Conservation (phyloP, 1,284 basidiomycete genomes). For the Pascua sp. region DNA sequence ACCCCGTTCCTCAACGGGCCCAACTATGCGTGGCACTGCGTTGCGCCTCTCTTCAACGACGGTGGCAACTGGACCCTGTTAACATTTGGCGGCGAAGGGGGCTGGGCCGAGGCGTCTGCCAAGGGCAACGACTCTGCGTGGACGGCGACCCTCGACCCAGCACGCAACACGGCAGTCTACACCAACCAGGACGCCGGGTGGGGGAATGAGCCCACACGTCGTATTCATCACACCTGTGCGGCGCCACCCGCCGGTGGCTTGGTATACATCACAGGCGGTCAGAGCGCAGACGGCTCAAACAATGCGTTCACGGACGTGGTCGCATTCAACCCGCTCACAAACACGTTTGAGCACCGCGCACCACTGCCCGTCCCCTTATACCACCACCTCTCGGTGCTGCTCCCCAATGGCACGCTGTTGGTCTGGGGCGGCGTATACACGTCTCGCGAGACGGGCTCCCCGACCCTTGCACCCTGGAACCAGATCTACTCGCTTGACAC, state of each 20-base stretch:
- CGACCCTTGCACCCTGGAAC: conserved; percentile 57
- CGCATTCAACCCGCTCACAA: conserved; percentile 57
- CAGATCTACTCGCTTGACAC: conserved; percentile 66
- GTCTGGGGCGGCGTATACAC: conserved; percentile 69
- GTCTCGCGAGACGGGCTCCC: conserved; percentile 40
- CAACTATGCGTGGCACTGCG: conserved; percentile 71
- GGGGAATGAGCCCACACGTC: conserved; percentile 65
- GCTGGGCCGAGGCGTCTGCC: conserved; percentile 54
- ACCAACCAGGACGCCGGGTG: conserved; percentile 56
- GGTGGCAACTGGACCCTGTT: conserved; percentile 50
- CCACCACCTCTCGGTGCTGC: conserved; percentile 66
- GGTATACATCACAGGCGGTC: conserved; percentile 69
- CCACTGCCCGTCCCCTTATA: conserved; percentile 63
- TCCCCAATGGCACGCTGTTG: conserved; percentile 65
- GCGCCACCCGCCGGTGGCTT: conserved; percentile 52
- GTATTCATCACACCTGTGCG: conserved; percentile 65
- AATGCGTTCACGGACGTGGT: conserved; percentile 63
- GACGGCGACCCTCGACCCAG: conserved; percentile 50
- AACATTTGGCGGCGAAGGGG: conserved; percentile 71
- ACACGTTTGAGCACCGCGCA: conserved; percentile 58
- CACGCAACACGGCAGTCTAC: conserved; percentile 11
- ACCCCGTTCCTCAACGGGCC: conserved; percentile 52
- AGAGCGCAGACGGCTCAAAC: conserved; percentile 70
- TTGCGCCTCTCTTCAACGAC: conserved; percentile 61
- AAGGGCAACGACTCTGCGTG: conserved; percentile 63